Percentiles rank a stretch among this genome's conserved stretches.
Evolutionary conservation across 2,329 filamentous ascomycete species (phyloP).

Genomic region (Thelonectria rubi): DNA sequence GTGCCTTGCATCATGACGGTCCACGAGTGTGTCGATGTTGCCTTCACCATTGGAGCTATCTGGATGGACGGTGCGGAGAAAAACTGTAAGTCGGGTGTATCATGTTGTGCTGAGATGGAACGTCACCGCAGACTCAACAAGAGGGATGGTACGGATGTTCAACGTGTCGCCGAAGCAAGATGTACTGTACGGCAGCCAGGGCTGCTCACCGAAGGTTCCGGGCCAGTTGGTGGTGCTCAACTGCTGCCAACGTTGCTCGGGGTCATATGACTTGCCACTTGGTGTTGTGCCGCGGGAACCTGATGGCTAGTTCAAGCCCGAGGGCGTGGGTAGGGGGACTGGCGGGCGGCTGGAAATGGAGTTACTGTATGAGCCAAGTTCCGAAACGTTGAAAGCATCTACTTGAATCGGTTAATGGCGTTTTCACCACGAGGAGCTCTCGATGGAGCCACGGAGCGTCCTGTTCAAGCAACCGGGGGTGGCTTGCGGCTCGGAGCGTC

Average conservation of each 20-base stretch:
- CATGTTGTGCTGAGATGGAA: conserved; percentile 30
- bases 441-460: neutral
- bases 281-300: neutral
- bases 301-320: neutral
- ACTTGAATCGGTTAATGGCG: neutral
- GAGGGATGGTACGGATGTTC: conserved; percentile 8
- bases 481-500: neutral
- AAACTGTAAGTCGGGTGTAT: conserved; percentile 13
- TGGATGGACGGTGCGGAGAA: conserved; percentile 10
- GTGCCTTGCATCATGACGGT: conserved; percentile 30
- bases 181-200: neutral
- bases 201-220: conserved; percentile 14
- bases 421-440: neutral
- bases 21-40: conserved; percentile 9
- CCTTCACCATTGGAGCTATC: conserved; percentile 7
- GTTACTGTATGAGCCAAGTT: neutral
- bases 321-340: neutral
- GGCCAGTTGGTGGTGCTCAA: neutral
- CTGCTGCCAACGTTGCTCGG: conserved; percentile 22
- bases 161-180: conserved; percentile 18
- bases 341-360: neutral
- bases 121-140: conserved; percentile 21
- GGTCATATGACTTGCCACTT: conserved; percentile 26
- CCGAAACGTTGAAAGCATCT: neutral
- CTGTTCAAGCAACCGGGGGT: neutral